These are phyloP conservation scores for Hymenoscyphus fructigenus DNA, from an alignment of 2,329 filamentous ascomycete genomes.

Conservation along the genomic window DNA sequence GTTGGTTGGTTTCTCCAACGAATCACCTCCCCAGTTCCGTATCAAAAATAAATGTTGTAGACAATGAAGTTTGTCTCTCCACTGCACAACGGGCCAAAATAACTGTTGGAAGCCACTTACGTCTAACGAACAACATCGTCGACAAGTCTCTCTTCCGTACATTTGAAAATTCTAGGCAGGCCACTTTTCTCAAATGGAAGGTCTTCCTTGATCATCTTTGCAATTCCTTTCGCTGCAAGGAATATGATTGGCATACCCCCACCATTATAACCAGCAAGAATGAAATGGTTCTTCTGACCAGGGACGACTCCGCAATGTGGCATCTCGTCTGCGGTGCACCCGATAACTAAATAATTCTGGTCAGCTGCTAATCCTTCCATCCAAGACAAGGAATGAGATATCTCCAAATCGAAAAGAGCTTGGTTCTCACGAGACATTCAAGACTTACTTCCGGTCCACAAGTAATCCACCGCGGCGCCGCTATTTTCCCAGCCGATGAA, in stretches of 20 bases:
- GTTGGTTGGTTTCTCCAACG: neutral
- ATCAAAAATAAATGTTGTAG: neutral
- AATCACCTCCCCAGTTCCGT: neutral
- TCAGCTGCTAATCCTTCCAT: neutral
- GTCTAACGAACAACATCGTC: neutral
- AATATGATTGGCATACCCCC: constrained; percentile 51
- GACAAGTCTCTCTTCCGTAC: neutral
- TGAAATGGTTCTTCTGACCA: constrained; percentile 40
- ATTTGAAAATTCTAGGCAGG: constrained; percentile 40
- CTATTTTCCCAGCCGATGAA: constrained; percentile 50
- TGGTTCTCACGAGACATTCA: too few species aligned
- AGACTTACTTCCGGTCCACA: constrained; percentile 26
- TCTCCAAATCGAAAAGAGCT: too few species aligned
- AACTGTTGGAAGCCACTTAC: neutral
- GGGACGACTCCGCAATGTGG: constrained; percentile 47
- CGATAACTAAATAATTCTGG: constrained; percentile 38
- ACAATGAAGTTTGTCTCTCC: neutral
- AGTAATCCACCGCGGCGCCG: constrained; percentile 37
- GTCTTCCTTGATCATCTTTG: constrained; percentile 39
- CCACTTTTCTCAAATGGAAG: constrained; percentile 38
- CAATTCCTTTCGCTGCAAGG: constrained; percentile 42
- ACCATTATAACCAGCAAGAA: constrained; percentile 49
- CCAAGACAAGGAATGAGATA: too few species aligned
- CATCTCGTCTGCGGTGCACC: constrained; percentile 41
- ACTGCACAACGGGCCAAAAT: neutral